phyloP scores from a whole-genome alignment of 73 alveolate genomes.

The Symbiodinium natans region DNA sequence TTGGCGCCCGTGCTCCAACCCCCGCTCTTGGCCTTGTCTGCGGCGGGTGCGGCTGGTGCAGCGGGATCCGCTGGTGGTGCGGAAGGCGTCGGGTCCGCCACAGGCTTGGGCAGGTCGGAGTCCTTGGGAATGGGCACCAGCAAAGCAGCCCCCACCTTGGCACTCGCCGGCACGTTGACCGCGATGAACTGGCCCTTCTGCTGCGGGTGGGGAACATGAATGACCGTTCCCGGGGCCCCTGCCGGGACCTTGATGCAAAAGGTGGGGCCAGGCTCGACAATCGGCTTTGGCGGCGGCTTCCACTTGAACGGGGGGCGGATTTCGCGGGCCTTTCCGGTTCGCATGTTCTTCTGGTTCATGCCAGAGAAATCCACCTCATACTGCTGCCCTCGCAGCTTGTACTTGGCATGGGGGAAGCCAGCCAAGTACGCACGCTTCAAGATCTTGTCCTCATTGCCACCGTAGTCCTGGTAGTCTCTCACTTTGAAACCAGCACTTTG shows the following conservation, averaged over 20 bases:
- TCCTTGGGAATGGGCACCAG: slow-evolving; percentile 77
- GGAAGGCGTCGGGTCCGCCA: slow-evolving; percentile 42
- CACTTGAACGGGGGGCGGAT: slow-evolving; percentile 82
- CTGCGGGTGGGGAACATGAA: slow-evolving; percentile 63
- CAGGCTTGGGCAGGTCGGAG: slow-evolving; percentile 57
- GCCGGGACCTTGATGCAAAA: slow-evolving; percentile 91
- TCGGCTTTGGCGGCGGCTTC: slow-evolving; percentile 82
- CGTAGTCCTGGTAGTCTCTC: slow-evolving; percentile 22
- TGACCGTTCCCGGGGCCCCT: slow-evolving; percentile 58
- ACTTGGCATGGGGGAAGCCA: slow-evolving; percentile 74
- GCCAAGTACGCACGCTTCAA: slow-evolving; percentile 81
- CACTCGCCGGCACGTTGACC: slow-evolving; percentile 62
- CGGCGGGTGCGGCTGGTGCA: neutral
- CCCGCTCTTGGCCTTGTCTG: slow-evolving; percentile 32
- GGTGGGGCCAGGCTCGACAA: slow-evolving; percentile 64
- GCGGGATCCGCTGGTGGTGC: slow-evolving; percentile 14
- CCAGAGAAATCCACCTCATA: slow-evolving; percentile 39
- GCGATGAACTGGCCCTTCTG: slow-evolving; percentile 51
- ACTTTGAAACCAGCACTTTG: too few species aligned
- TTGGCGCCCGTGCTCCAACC: slow-evolving; percentile 92
- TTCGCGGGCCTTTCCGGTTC: slow-evolving; percentile 46
- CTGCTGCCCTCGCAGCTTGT: slow-evolving; percentile 59
- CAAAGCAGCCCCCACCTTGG: slow-evolving; percentile 81
- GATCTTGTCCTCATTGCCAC: slow-evolving; percentile 75
- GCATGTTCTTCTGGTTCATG: slow-evolving; percentile 88